A percentile compares a stretch with the other conserved stretches of the same genome.
Evolutionary conservation across 1,284 basidiomycete species (phyloP).

Genomic region (Cryptococcus sp.): DNA sequence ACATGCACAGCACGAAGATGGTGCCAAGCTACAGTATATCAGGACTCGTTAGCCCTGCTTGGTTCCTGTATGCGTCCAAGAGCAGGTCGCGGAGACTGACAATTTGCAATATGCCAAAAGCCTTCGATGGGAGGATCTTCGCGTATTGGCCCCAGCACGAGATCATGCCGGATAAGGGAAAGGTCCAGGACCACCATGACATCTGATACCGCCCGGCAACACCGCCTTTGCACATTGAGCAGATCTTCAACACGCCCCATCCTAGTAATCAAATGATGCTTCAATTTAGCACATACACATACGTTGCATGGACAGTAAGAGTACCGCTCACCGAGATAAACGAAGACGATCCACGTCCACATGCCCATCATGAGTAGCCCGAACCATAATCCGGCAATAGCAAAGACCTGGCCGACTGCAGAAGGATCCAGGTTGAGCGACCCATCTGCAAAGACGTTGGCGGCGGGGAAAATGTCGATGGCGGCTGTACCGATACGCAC

Average conservation of each 20-base stretch:
- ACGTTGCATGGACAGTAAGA: not conserved
- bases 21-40: constrained; percentile 4
- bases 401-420: constrained; percentile 12
- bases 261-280: not conserved
- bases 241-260: constrained; percentile 1
- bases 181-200: constrained; percentile 26
- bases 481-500: constrained; percentile 21
- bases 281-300: too few species aligned
- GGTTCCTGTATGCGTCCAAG: not conserved
- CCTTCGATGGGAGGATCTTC: constrained; percentile 19
- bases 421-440: constrained; percentile 5
- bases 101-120: constrained; percentile 22
- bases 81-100: not conserved
- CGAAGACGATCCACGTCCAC: constrained; percentile 10
- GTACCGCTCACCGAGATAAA: constrained; percentile 2
- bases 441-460: constrained; percentile 4
- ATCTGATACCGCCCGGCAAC: constrained; percentile 2
- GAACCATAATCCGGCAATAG: constrained; percentile 8
- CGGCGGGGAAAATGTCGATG: constrained; percentile 12
- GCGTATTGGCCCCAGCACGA: constrained; percentile 18
- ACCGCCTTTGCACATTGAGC: not conserved
- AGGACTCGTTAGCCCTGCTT: not conserved
- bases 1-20: constrained; percentile 8
- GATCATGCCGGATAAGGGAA: constrained; percentile 25
- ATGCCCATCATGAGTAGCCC: constrained; percentile 9